Base-by-base conservation (phyloP, 805 yeast genomes). In the Lipomyces starkeyi region DNA sequence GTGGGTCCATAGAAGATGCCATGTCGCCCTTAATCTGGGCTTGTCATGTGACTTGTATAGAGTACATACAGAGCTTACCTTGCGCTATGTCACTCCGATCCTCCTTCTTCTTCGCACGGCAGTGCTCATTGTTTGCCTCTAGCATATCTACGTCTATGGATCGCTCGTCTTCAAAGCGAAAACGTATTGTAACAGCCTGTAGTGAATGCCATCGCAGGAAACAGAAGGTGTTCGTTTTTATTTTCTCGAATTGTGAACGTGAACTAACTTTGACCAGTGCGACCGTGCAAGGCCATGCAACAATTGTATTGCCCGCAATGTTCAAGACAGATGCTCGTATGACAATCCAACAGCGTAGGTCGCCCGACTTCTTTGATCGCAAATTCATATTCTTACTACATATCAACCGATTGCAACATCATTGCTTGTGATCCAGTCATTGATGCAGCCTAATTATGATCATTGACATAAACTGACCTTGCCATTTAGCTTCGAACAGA, bases 271-370 rank as follows among this genome's bases (percentile, higher is more conserved):
- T 49, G 53, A 49, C 53, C 25, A 49, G 53, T 49, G 53, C 53
- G 53, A 49, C 53, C 53, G 53, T 47, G 53, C n/a, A 49, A 49
- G 53, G 53, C 53, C 53, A 49, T 49, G 53, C 53, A 49, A n/a
- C 53, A 49, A 49, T 14, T 49, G 53, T 17, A 49, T 49, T 11
- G 53, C 53, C 53, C 53, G 53, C 53, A 49, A 49, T 49, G 53
- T 49, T 49, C 53, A 49, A 49, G 25, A 8, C 25, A 49, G 53
- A 49, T 49, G 53, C 53, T 49, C 53, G 53, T 49, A 49, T 49
- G 53, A 25, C 53, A 49, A 49, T 49, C 53, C 53, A 49, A 14
- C 53, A 11, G 53, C 53, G 53, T 49, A 49, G 1, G 53, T 49
- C 53, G 1, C 53, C 25, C 53, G 25, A 49, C 53, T 49, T 1